Percentiles rank a stretch among this genome's conserved stretches.
phyloP scores from a whole-genome alignment of 805 yeast species.

The Deakozyma indianensis region DNA sequence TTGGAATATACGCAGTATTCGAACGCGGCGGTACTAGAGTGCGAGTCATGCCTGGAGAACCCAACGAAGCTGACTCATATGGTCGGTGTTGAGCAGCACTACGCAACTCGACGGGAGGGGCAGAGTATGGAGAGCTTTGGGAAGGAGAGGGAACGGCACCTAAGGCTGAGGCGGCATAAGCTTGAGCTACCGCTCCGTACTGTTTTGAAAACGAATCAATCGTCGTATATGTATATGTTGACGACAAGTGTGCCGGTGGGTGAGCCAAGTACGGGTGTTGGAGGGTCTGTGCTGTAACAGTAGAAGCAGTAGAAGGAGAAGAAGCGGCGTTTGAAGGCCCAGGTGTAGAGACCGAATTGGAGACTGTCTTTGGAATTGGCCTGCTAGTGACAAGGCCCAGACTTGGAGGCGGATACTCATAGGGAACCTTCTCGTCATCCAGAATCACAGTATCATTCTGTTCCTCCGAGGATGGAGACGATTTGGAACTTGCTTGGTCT shows the following conservation, averaged over 20 bases:
- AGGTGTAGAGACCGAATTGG: not conserved
- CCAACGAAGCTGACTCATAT: not conserved
- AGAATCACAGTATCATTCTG: not conserved
- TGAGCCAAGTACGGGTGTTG: constrained; percentile 7
- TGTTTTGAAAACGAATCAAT: not conserved
- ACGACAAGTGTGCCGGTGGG: constrained; percentile 4
- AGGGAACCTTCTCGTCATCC: not conserved
- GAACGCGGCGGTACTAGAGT: constrained; percentile 7
- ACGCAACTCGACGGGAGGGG: not conserved
- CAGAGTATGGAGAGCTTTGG: not conserved
- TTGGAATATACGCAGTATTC: not conserved
- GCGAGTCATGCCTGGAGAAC: constrained; percentile 2
- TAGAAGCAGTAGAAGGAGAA: not conserved
- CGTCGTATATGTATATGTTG: not conserved
- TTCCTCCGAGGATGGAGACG: too few relatives aligned
- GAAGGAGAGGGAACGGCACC: not conserved
- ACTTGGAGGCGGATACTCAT: not conserved
- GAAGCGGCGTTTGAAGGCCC: not conserved
- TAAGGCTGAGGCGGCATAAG: not conserved
- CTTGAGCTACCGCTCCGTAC: not conserved
- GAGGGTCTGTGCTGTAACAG: constrained; percentile 1
- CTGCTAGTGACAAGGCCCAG: not conserved
- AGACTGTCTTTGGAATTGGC: not conserved
- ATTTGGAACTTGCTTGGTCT: too few relatives aligned
- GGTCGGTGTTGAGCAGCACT: not conserved